Base-by-base conservation (phyloP, 73 alveolate genomes). In the Paramecium sonneborni region DNA sequence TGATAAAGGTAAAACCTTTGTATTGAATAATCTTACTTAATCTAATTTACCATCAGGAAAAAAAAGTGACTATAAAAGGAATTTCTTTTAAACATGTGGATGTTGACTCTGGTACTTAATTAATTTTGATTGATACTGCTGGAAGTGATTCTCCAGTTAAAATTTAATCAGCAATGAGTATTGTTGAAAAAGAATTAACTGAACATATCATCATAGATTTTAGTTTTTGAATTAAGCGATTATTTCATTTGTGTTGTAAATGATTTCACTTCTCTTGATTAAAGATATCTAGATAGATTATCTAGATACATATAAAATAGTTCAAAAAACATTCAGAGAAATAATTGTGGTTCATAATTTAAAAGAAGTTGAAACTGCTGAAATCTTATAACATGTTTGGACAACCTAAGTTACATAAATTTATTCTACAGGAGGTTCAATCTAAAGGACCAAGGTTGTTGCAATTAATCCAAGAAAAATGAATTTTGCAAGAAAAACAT, bases 161-260 rank as follows among this genome's bases (percentile, higher is more conserved):
- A 41, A 70, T 76, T 3, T n/a, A 69, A 26, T 43, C 87, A 2
- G 38, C 87, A 0, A 24, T 55, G 26, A 39, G 82, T 39, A 72
- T 90, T 14, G 93, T 57, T 1, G 76, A 52, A 41, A 90, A 90
- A 84, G 88, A 90, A 18, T 86, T 74, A 5, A 41, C 94, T 12
- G 94, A 90, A 23, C 87, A 76, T 32, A 32, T 68, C 24, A 76
- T 90, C 10, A 69, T 68, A 0, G 94, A 90, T 46, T n/a, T 21
- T 70, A n/a, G 92, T 90, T 14, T 90, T 90, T 70, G 85, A 58
- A 15, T 70, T 90, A 18, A 52, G 87, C 48, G 94, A 90, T 28
- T 90, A 58, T 79, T 90, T 90, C 62, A 90, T 90, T 23, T 76
- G 86, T 20, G 94, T 90, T 37, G 94, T 90, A 5, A 90, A 90